Base-by-base conservation (phyloP, 2,329 filamentous ascomycete species). In the Leptographium wingfieldii region DNA sequence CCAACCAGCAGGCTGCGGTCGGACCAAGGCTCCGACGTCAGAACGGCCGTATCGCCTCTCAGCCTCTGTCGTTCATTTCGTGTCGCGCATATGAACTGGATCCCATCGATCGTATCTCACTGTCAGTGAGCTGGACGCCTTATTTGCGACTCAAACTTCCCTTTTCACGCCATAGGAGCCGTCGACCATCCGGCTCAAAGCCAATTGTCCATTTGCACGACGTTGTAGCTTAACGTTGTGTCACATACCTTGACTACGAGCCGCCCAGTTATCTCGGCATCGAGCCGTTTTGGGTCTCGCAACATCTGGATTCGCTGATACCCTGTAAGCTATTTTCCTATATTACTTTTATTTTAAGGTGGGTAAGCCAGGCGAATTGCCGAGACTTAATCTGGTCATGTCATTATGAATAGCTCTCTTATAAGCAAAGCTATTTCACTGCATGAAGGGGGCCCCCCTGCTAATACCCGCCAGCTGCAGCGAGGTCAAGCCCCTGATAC, bases 401-500 rank as follows among this genome's bases (percentile, higher is more conserved):
- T 22, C 29, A 54, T 22, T 48, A 57, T 56, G 43, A 55, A 49
- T 22, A 33, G 38, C n/a, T n/a, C 53, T 38, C 53, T 55, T 59
- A 57, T 31, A 49, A 54, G 55, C 57, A 59, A 40, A 22, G 31
- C 31, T 57, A 22, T 31, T 51, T 22, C 22, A 27, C 31, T 29
- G 40, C 55, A 43, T 51, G 52, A 43, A 51, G 57, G 51, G 58
- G 27, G 12, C 19, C 29, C 52, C 60, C 60, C 56, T 60, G 60
- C 60, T 62, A 43, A 62, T 49, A 29, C 40, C 49, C 19, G 12
- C 14, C 27, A 31, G 9, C 11, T 33, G 27, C 27, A 31, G 27
- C 48, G 22, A 27, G 22, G 12, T 29, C 46, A 27, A 58, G 29
- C 38, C 43, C 16, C 35, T 38, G 33, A 22, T n/a, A 25, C 10